Percentiles rank a stretch among this genome's conserved stretches.
Evolutionary conservation across 805 yeast genomes (phyloP).

Genomic region (Ogataea wickerhamii): DNA sequence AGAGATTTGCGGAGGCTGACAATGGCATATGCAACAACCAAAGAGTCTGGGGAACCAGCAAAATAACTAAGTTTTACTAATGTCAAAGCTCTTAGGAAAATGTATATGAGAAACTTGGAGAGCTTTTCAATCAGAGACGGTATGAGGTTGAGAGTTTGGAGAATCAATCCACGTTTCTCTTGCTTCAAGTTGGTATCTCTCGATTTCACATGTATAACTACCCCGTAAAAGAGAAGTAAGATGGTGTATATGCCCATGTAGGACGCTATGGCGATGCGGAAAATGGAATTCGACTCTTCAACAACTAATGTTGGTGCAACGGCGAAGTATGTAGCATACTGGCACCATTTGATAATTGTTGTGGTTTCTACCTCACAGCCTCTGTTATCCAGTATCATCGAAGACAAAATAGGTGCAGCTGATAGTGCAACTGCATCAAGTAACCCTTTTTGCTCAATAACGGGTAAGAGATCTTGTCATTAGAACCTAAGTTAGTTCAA

Average conservation of each 20-base stretch:
- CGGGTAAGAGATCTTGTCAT: too few species aligned
- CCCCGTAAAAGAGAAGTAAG: constrained; percentile 18
- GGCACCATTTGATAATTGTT: constrained; percentile 17
- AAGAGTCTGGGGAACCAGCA: constrained; percentile 6
- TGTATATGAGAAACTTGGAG: constrained; percentile 14
- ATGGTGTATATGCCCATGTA: constrained; percentile 25
- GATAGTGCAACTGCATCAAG: too few species aligned
- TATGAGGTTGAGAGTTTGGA: constrained; percentile 17
- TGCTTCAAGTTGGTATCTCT: neutral
- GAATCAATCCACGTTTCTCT: constrained; percentile 18
- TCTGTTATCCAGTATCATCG: neutral
- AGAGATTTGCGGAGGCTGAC: constrained; percentile 27
- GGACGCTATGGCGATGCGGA: constrained; percentile 28
- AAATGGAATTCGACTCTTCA: constrained; percentile 22
- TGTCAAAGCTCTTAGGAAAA: constrained; percentile 6
- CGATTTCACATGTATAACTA: constrained; percentile 23
- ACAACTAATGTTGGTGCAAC: constrained; percentile 15
- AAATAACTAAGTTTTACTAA: constrained; percentile 1
- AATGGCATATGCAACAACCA: constrained; percentile 23
- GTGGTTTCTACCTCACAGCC: constrained; percentile 3
- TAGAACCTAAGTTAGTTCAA: too few species aligned
- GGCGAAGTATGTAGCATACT: constrained; percentile 9
- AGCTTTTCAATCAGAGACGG: constrained; percentile 24
- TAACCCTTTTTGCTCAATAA: too few species aligned
- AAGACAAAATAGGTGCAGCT: too few species aligned